These are phyloP conservation scores for Heracleum sosnowskyi DNA, from an alignment of 129 eudicot genomes.

Conservation along the genomic window DNA sequence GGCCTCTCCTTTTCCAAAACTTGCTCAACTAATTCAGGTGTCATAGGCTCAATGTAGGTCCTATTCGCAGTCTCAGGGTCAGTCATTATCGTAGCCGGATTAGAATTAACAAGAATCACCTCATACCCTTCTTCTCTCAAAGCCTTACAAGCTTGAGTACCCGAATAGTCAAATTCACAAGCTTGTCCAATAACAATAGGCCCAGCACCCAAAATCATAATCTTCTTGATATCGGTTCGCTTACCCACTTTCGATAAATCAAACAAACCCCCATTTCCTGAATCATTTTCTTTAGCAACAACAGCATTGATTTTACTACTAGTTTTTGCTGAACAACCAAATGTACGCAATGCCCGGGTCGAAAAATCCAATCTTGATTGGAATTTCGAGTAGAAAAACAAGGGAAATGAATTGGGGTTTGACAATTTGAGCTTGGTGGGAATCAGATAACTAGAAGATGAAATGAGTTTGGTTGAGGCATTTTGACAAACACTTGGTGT, in stretches of 20 bases:
- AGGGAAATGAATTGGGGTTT: conserved; percentile 9
- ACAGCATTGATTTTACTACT: not conserved
- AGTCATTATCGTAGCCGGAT: conserved; percentile 96
- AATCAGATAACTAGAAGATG: not conserved
- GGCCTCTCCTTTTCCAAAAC: conserved; percentile 81
- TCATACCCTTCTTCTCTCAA: conserved; percentile 87
- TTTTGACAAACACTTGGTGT: conserved; percentile 11
- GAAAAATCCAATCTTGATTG: conserved; percentile 6
- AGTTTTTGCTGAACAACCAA: not conserved
- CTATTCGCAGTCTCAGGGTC: conserved; percentile 93
- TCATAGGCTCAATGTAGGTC: conserved; percentile 93
- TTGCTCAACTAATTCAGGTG: conserved; percentile 83
- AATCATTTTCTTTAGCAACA: not conserved
- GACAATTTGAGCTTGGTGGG: conserved; percentile 9
- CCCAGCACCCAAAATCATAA: conserved; percentile 88
- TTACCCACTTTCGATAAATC: conserved; percentile 39
- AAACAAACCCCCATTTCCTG: conserved; percentile 5
- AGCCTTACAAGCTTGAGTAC: conserved; percentile 96
- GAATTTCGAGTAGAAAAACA: conserved; percentile 1
- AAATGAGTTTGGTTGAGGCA: not conserved
- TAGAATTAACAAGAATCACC: conserved; percentile 49
- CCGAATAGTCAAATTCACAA: conserved; percentile 92
- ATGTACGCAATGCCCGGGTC: not conserved
- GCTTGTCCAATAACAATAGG: conserved; percentile 97
- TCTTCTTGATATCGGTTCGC: conserved; percentile 88